Base-by-base conservation (phyloP, 2,329 filamentous ascomycete genomes). In the Ascochyta koolunga region DNA sequence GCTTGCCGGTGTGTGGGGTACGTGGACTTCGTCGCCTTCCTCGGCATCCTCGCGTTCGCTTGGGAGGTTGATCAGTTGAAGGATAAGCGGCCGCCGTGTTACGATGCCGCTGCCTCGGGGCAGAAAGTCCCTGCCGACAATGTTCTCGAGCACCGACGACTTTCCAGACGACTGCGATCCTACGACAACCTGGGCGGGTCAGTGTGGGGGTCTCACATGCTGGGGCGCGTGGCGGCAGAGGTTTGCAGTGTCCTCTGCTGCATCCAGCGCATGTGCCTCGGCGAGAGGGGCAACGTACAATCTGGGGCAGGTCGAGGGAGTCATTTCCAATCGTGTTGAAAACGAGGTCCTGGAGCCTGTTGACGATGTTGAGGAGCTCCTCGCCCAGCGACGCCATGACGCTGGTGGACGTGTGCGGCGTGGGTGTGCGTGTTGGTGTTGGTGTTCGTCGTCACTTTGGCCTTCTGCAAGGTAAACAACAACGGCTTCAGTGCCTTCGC, bases 261-360 rank as follows among this genome's bases (percentile, higher is more conserved):
- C 53, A 51, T 46, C 39, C 27, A 29, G 27, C 27, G 51, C 40
- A 41, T 54, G 39, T 58, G 50, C 54, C 39, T 43, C 42, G 42
- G 53, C 40, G 46, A 49, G 61, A 46, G 60, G 61, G 61, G 80
- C 87, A 73, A 96, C 95, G 81, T 87, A 97, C 95, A 83, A 99
- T 99, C 80, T 99, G 95, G 54, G 95, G 95, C 53, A 99, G 82
- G 78, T 99, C 95, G 58, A 99, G 85, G 47, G 93, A 98, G 78
- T 99, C 95, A 81, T 93, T 98, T 78, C 95, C 95, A 77, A 99
- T 99, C 66, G 95, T 99, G 80, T 99, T 99, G 83, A 99, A 99
- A 72, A 99, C 95, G 72, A 99, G 80, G 78, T 98, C 95, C 79
- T 99, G 95, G 71, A 99, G 84, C 83, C 96, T 96, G 83, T 99